Percentiles rank a stretch among this genome's conserved stretches.
These are phyloP conservation scores for Ascochyta pisi DNA, from an alignment of 2,329 filamentous ascomycete genomes.

Conservation along the genomic window DNA sequence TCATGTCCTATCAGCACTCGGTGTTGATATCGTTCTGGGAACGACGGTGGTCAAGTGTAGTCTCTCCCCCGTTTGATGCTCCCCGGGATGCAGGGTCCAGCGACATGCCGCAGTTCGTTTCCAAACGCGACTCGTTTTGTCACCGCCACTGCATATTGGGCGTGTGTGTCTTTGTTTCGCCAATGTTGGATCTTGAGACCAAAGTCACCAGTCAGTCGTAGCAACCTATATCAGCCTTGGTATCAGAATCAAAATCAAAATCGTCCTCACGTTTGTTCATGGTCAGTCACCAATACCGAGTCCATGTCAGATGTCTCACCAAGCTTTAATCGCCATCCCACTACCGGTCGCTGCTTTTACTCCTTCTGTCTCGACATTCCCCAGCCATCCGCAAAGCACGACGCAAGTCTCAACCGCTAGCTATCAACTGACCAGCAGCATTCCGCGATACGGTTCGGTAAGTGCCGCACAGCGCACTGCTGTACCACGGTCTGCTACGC, in stretches of 20 bases:
- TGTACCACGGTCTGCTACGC: conserved; percentile 1
- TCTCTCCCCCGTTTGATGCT: not conserved
- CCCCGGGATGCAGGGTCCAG: not conserved
- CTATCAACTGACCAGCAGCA: not conserved
- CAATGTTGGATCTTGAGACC: not conserved
- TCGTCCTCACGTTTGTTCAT: no score
- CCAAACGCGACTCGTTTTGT: conserved; percentile 7
- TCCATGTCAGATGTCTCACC: conserved; percentile 6
- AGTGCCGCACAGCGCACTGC: not conserved
- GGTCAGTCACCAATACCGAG: not conserved
- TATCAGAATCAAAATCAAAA: not conserved
- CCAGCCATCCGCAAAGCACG: not conserved
- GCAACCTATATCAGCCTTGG: not conserved
- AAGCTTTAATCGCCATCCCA: conserved; percentile 8
- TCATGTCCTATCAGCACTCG: not conserved
- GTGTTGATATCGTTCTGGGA: not conserved
- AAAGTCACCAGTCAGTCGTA: no score
- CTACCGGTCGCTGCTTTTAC: conserved; percentile 1
- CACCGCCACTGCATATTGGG: not conserved
- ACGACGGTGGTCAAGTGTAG: not conserved
- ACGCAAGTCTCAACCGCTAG: not conserved
- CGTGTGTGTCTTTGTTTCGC: conserved; percentile 1
- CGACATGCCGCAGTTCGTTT: conserved; percentile 5
- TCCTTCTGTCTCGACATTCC: not conserved
- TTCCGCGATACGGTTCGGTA: not conserved